Evolutionary conservation across 768 basidiomycete genomes (phyloP).

Genomic region (Russula emetica): DNA sequence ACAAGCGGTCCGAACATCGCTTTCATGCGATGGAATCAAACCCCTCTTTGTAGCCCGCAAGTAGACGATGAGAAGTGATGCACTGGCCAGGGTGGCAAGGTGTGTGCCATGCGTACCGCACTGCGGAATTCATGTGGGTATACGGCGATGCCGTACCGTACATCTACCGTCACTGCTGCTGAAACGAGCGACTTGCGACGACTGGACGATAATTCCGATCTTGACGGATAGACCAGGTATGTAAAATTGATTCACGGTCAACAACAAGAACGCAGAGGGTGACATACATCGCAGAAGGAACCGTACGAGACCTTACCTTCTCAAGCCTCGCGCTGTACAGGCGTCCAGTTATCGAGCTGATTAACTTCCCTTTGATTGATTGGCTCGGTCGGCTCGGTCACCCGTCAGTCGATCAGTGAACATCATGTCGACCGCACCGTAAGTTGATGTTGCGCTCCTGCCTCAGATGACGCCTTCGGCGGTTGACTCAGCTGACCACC

Average conservation of each 20-base stretch:
- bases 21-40: background rate
- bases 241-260: conserved; percentile 41
- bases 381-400: too few relatives aligned
- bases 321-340: too few relatives aligned
- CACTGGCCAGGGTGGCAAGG: background rate
- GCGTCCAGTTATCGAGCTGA: too few relatives aligned
- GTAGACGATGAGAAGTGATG: too few relatives aligned
- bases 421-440: too few relatives aligned
- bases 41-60: background rate
- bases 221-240: conserved; percentile 46
- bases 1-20: background rate
- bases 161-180: conserved; percentile 62
- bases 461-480: too few relatives aligned
- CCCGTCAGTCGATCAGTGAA: too few relatives aligned
- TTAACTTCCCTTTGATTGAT: too few relatives aligned
- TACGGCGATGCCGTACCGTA: conserved; percentile 2
- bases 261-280: conserved; percentile 76
- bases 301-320: conserved; percentile 32
- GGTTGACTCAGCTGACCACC: too few relatives aligned
- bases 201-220: conserved; percentile 81
- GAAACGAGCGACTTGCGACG: conserved; percentile 69
- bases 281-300: conserved; percentile 50
- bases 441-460: too few relatives aligned
- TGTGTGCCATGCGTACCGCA: conserved; percentile 8
- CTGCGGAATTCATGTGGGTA: conserved; percentile 61